A percentile compares a stretch with the other conserved stretches of the same genome.
phyloP scores from a whole-genome alignment of 2,329 filamentous ascomycete species.

The Fusarium anguioides region DNA sequence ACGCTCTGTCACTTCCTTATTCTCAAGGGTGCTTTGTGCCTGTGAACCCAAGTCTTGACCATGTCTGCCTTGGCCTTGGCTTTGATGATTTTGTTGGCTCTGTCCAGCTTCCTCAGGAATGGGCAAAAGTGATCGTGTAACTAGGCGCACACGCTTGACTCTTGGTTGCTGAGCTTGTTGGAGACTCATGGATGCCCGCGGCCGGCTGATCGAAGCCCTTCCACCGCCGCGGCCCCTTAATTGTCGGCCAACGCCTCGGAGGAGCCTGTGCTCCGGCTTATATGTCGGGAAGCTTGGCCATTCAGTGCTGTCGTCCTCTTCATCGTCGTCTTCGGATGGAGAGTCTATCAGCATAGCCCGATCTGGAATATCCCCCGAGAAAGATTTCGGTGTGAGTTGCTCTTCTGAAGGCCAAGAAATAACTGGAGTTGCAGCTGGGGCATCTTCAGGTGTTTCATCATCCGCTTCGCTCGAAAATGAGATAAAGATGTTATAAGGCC shows the following conservation, averaged over 20 bases:
- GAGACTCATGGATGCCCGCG: constrained; percentile 2
- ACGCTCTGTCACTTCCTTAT: constrained; percentile 34
- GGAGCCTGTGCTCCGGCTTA: not conserved
- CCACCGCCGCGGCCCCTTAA: constrained; percentile 5
- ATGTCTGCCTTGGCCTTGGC: not conserved
- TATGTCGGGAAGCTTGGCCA: constrained; percentile 28
- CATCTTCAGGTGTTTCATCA: not conserved
- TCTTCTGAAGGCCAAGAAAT: constrained; percentile 44
- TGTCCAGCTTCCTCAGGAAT: constrained; percentile 28
- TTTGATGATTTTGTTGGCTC: constrained; percentile 2
- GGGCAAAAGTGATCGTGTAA: constrained; percentile 46
- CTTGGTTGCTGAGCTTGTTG: constrained; percentile 23
- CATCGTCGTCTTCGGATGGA: constrained; percentile 32
- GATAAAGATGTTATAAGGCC: constrained; percentile 51
- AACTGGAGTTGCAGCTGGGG: not conserved
- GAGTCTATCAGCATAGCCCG: constrained; percentile 14
- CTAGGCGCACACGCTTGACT: constrained; percentile 47
- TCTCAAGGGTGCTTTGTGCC: not conserved
- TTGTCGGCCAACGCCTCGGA: not conserved
- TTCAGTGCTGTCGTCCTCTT: constrained; percentile 29
- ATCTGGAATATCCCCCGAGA: constrained; percentile 13
- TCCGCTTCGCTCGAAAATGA: constrained; percentile 35
- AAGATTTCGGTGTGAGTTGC: constrained; percentile 41
- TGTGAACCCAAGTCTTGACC: not conserved
- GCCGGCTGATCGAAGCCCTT: constrained; percentile 5